These are phyloP conservation scores for Fraxinus xanthoxyloides DNA, from an alignment of 305 asterid species.

Conservation along the genomic window DNA sequence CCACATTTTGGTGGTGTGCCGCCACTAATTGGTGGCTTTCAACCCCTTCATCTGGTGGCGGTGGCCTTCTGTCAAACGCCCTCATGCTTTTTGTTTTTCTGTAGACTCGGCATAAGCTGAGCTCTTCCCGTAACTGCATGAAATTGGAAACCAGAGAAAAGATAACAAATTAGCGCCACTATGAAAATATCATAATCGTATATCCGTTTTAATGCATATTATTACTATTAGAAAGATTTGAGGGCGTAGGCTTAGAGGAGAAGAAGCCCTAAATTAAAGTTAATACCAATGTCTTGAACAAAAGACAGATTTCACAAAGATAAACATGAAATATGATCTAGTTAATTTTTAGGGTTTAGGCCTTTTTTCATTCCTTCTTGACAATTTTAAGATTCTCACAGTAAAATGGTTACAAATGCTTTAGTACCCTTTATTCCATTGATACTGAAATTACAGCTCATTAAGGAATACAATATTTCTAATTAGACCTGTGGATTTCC, in stretches of 20 bases:
- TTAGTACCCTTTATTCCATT: too few species aligned
- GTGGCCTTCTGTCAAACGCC: conserved; percentile 31
- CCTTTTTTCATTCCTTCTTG: neutral
- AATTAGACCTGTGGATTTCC: conserved; percentile 14
- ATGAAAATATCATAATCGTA: neutral
- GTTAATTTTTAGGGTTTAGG: neutral
- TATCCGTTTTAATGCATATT: neutral
- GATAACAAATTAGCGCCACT: neutral
- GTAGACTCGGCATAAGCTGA: conserved; percentile 27
- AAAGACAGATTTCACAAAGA: too few species aligned
- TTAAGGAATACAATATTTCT: neutral
- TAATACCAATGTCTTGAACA: too few species aligned
- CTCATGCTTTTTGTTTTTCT: conserved; percentile 18
- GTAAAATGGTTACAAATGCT: neutral
- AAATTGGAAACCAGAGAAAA: neutral
- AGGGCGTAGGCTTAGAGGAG: neutral
- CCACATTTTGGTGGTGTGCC: neutral
- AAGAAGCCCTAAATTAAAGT: neutral
- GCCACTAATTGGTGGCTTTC: conserved; percentile 1
- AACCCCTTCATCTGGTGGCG: neutral
- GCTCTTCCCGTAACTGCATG: conserved; percentile 21
- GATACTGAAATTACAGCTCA: neutral
- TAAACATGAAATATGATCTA: neutral
- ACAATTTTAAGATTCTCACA: neutral
- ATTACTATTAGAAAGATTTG: neutral